Base-by-base conservation (phyloP, 2,329 filamentous ascomycete genomes). In the Plenodomus lindquistii region DNA sequence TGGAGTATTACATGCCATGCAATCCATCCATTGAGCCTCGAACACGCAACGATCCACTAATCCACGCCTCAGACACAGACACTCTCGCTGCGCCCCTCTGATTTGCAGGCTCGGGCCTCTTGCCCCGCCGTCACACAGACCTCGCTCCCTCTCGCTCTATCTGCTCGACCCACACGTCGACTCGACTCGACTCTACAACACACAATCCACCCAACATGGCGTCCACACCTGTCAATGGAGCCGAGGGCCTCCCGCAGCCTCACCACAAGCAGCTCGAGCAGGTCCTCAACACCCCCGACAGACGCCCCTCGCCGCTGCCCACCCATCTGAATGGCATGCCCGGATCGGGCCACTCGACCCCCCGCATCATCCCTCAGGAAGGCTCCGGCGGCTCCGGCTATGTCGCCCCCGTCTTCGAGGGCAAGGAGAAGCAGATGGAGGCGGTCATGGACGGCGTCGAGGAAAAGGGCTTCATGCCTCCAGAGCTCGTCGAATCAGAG, bases 401-500 rank as follows among this genome's bases (percentile, higher is more conserved):
- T 77, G 87, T 96, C 57, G 92, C 94, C 19, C 91, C 93, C 39
- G 91, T 91, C 54, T 99, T 99, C 69, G 86, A 91, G 72, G 94
- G 93, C 71, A 97, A 96, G 78, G 81, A 85, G 57, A 85, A 91
- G 71, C 94, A 99, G 80, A 96, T 96, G 86, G 83, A 88, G 69
- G 78, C 66, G 38, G 92, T 97, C 70, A 91, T 91, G 84, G 85
- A 87, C 59, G 79, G 87, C 67, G 85, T 97, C 61, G 81, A 85
- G 66, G 82, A 86, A 57, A 88, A 87, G 67, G 89, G 87, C 51
- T 97, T 95, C 83, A 89, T 99, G 53, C 94, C 94, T 1, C 81
- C 83, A 48, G 81, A 88, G 43, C 88, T 96, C 59, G 82, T 97
- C 55, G 88, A 95, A 55, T 82, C 85, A 20, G 92, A 99, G 76